A percentile compares a stretch with the other conserved stretches of the same genome.
phyloP scores from a whole-genome alignment of 2,329 filamentous ascomycete species.

The Neurospora crassa region DNA sequence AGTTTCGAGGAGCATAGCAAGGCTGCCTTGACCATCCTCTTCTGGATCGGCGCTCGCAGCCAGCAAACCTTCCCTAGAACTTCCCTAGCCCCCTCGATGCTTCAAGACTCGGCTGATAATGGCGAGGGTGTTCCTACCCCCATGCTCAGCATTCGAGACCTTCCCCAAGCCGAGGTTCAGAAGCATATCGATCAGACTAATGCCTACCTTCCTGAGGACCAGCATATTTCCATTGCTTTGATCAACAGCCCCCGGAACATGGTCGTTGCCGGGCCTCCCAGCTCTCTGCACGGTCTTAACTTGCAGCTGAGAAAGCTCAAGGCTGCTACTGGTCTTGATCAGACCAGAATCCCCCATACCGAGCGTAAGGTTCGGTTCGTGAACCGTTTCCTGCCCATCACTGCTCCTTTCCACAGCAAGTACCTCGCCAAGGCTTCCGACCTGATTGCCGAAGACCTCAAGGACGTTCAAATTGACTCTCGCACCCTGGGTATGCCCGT shows the following conservation, averaged over 20 bases:
- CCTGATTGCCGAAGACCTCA: conserved; percentile 79
- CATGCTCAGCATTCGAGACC: conserved; percentile 94
- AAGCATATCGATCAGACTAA: conserved; percentile 96
- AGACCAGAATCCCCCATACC: conserved; percentile 87
- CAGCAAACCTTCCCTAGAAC: conserved; percentile 96
- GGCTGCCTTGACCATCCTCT: conserved; percentile 81
- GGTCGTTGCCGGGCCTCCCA: conserved; percentile 91
- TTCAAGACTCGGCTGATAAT: conserved; percentile 88
- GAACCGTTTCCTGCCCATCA: conserved; percentile 95
- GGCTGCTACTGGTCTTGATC: conserved; percentile 92
- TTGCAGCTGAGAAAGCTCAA: conserved; percentile 93
- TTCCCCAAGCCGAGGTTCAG: conserved; percentile 80
- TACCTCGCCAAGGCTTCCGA: conserved; percentile 77
- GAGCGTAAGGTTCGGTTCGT: conserved; percentile 94
- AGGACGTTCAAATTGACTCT: conserved; percentile 66
- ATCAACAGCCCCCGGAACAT: conserved; percentile 96
- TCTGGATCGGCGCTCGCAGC: conserved; percentile 96
- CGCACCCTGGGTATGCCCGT: conserved; percentile 73
- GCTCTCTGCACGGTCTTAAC: conserved; percentile 93
- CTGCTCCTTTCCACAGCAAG: conserved; percentile 94
- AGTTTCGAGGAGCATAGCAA: conserved; percentile 73
- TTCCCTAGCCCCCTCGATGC: conserved; percentile 78
- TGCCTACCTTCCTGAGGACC: conserved; percentile 83
- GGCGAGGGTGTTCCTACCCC: conserved; percentile 94
- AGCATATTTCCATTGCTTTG: conserved; percentile 90